A percentile compares a stretch with the other conserved stretches of the same genome.
Evolutionary conservation across 208 protist species (phyloP).

Genomic region (Leishmania amazonensis): DNA sequence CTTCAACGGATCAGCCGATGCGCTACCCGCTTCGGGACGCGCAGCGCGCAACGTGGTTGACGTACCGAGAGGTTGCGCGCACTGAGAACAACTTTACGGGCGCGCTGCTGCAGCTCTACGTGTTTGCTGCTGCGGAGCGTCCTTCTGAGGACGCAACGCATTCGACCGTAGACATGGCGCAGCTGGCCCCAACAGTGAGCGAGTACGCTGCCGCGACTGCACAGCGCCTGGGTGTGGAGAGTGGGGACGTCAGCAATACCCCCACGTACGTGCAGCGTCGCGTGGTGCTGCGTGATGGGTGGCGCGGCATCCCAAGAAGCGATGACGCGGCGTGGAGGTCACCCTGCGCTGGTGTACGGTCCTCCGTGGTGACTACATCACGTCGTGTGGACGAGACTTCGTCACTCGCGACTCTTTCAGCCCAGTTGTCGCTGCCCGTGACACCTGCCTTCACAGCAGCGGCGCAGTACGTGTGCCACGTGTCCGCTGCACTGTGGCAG

Average conservation of each 20-base stretch:
- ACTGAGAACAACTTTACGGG: constrained; percentile 33
- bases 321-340: neutral
- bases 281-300: neutral
- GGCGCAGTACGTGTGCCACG: neutral
- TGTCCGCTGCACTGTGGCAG: too few relatives aligned
- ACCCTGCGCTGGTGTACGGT: neutral
- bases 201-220: neutral
- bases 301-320: neutral
- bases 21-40: constrained; percentile 23
- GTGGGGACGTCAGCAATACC: neutral
- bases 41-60: constrained; percentile 49
- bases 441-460: neutral
- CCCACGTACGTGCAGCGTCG: neutral
- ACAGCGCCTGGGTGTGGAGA: neutral
- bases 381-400: neutral
- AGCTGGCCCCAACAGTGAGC: neutral
- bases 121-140: constrained; percentile 14
- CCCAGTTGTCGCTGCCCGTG: neutral
- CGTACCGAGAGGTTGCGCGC: constrained; percentile 35
- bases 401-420: neutral
- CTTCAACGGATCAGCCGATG: constrained; percentile 32
- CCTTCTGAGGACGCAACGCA: neutral
- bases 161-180: neutral
- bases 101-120: constrained; percentile 32
- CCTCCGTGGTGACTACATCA: neutral